These are phyloP conservation scores for Sordariomycetes sp. DNA, from an alignment of 2,329 filamentous ascomycete species.

Conservation along the genomic window DNA sequence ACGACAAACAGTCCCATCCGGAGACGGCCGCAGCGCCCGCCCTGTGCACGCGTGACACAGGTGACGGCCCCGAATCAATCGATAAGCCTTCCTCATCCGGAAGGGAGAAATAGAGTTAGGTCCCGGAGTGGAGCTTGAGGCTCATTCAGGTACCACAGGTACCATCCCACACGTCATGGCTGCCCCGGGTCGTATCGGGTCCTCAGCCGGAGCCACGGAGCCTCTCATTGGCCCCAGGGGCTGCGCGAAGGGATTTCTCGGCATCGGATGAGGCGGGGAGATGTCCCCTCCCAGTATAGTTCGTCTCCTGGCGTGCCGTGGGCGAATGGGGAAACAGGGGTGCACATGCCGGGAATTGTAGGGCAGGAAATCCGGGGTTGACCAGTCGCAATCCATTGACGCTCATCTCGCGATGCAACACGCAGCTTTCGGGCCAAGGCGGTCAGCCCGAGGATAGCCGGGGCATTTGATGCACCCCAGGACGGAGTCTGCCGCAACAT, in stretches of 20 bases:
- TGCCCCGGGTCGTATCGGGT: not conserved
- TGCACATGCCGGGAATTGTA: slow-evolving; percentile 4
- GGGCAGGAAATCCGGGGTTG: slow-evolving; percentile 5
- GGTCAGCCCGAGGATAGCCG: not conserved
- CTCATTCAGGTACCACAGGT: not conserved
- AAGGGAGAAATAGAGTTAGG: not conserved
- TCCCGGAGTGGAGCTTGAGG: not conserved
- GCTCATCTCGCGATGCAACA: not conserved
- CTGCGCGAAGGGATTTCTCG: slow-evolving; percentile 1
- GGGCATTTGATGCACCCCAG: not conserved
- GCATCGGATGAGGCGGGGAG: not conserved
- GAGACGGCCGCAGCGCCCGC: not conserved
- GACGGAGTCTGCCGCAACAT: not conserved
- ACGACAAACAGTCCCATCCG: not conserved
- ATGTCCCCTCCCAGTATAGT: not conserved
- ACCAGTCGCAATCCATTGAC: not conserved
- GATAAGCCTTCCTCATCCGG: not conserved
- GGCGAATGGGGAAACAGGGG: not conserved
- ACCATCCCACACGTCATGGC: not conserved
- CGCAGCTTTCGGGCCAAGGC: not conserved
- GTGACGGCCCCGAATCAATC: not conserved
- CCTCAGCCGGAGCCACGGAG: not conserved
- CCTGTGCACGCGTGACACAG: not conserved
- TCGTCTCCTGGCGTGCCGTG: not conserved
- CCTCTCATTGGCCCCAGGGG: slow-evolving; percentile 1